Conservation (phyloP, 2,329 filamentous ascomycete species). For the Ceratocystis cubensis region DNA sequence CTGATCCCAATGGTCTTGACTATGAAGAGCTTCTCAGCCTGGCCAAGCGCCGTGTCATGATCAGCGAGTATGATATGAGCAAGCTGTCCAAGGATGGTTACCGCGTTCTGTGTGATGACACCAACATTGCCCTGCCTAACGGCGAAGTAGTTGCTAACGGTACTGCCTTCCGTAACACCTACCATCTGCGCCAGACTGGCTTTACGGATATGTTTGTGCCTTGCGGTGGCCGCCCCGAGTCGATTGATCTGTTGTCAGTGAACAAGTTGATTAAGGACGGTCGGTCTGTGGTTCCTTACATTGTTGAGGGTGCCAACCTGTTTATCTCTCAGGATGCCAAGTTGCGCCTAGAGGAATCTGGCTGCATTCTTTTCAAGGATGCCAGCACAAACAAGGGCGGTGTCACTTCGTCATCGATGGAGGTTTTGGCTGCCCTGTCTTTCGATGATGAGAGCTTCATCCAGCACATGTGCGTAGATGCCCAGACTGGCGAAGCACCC, state of each 20-base stretch:
- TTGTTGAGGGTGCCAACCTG: constrained; percentile 93
- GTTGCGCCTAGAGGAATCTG: constrained; percentile 85
- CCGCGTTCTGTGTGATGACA: constrained; percentile 83
- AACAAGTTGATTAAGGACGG: constrained; percentile 80
- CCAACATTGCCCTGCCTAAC: constrained; percentile 70
- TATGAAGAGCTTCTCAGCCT: constrained; percentile 70
- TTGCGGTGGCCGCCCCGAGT: constrained; percentile 91
- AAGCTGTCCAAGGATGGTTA: constrained; percentile 85
- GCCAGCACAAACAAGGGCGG: constrained; percentile 97
- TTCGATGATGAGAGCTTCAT: constrained; percentile 85
- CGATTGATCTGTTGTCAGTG: constrained; percentile 82
- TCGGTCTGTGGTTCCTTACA: constrained; percentile 79
- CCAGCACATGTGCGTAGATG: constrained; percentile 84
- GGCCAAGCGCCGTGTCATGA: constrained; percentile 79
- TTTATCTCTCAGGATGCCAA: constrained; percentile 99
- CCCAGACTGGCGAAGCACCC: constrained; percentile 54
- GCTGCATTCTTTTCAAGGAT: constrained; percentile 92
- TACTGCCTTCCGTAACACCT: constrained; percentile 93
- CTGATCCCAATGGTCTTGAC: constrained; percentile 82
- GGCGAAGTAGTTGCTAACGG: constrained; percentile 85
- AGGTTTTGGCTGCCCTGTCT: constrained; percentile 85
- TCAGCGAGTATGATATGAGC: constrained; percentile 67
- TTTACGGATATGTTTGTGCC: constrained; percentile 84
- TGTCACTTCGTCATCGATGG: constrained; percentile 91
- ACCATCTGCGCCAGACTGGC: constrained; percentile 70